Evolutionary conservation across 148 eudicot species (phyloP), one percentile per base, ranked within the genome.

Genomic region (Vaccinium corymbosum): DNA sequence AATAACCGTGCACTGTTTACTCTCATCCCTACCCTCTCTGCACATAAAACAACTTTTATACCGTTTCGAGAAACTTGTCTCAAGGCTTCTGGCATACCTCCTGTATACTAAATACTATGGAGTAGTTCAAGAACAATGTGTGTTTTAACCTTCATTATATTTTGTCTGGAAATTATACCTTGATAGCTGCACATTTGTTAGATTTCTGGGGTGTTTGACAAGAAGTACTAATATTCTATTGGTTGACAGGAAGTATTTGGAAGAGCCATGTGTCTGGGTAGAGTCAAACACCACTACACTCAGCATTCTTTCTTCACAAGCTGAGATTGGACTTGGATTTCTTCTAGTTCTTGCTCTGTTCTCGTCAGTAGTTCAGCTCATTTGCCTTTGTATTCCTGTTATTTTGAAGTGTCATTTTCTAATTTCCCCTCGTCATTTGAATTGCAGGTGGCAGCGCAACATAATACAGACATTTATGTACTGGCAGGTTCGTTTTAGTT

Each of bases 401-500:
- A 53, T 25, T 77, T 1, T 49, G 66, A 14, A 19, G 71, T 68
- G 14, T 32, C 11, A 6, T 57, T 55, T 38, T 57, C 32, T 55
- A 57, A 53, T 59, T 79, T 80, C 46, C 46, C n/a, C n/a, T 15
- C 29, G 55, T 85, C 70, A 52, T 73, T 52, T 59, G 70, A 8
- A 49, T 59, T 91, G 88, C 93, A 97, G 99, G 88, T 95, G 97
- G 98, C 98, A 97, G 87, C 98, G 99, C 81, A 97, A 93, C 86
- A 91, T 97, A 57, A 85, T 97, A 75, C 98, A 95, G 73, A 87
- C 93, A 76, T 93, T 97, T 86, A 94, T 97, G 95, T 97, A 95
- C 89, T 97, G 99, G 98, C 99, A 97, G 98, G 99, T 97, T 85
- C 51, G 86, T 81, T 76, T 66, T 61, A 29, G 6, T 46, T 51